phyloP scores from a whole-genome alignment of 2,329 filamentous ascomycete genomes.

The Phialophora macrospora region DNA sequence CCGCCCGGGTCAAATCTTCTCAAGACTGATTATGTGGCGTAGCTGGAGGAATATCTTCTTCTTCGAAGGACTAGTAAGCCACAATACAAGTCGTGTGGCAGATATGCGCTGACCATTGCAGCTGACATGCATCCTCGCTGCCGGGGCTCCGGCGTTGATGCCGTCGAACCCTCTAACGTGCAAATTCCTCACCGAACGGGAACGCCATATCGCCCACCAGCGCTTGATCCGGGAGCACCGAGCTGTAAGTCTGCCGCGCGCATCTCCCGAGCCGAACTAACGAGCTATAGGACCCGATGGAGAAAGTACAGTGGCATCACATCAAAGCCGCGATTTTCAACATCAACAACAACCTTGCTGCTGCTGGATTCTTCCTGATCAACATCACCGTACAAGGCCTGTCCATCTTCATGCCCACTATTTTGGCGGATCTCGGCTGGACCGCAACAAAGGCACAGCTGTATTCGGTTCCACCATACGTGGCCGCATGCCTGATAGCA shows the following conservation, averaged over 20 bases:
- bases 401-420: constrained; percentile 46
- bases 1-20: not conserved
- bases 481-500: constrained; percentile 70
- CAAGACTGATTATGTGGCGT: constrained; percentile 9
- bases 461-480: constrained; percentile 76
- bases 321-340: constrained; percentile 37
- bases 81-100: too few species aligned
- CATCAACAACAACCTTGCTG: constrained; percentile 36
- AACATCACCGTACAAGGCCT: constrained; percentile 49
- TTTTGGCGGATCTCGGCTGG: constrained; percentile 50
- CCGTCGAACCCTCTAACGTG: constrained; percentile 52
- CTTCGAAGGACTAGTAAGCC: constrained; percentile 54
- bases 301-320: constrained; percentile 33
- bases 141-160: constrained; percentile 50
- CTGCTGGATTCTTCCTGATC: constrained; percentile 33
- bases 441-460: constrained; percentile 66
- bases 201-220: constrained; percentile 33
- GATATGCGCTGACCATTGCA: not conserved
- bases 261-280: constrained; percentile 8
- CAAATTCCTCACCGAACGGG: constrained; percentile 43
- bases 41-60: constrained; percentile 62
- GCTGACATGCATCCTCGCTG: constrained; percentile 50
- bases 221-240: constrained; percentile 30
- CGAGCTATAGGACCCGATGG: constrained; percentile 29
- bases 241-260: constrained; percentile 20